Evolutionary conservation across 2,329 filamentous ascomycete species (phyloP), one percentile per base, ranked within the genome.

Genomic region (Ramularia collo-cygni): DNA sequence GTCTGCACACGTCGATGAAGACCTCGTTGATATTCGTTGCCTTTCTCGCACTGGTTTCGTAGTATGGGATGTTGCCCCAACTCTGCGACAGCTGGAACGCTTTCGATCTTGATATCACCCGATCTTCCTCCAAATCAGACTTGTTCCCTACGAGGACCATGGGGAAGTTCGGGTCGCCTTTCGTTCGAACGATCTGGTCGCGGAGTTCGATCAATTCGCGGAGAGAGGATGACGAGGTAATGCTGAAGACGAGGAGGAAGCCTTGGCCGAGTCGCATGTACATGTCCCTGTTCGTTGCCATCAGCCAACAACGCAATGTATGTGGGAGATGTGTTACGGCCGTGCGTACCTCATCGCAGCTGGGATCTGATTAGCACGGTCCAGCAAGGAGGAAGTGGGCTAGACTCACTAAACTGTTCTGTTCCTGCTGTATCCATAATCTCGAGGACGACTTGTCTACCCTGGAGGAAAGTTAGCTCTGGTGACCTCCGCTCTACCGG

Each of bases 261-360:
- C 88, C 87, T 66, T 94, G 86, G 40, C 87, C 87, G 28, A 87
- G 85, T 61, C 92, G 92, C 85, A 95, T 93, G 69, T 94, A 92
- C 32, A 90, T 72, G 60, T 92, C 85, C 59, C 85, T 52, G 36
- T 12, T 28, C 76, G 33, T 38, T 29, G 21, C 39, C 27, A 33
- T 24, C 21, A 24, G 21, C 21, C 10, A 6, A 6, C 21, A 24
- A n/a, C 10, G 6, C 21, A 24, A 24, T 24, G 10, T 24, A 24
- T 24, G 10, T 26, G 15, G 4, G 19, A 18, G 12, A 28, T 16
- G 8, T 32, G 31, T 35, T 17, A 8, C 24, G 19, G 28, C 29
- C 19, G 9, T 35, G n/a, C 29, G 28, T 50, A 53, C 36, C 41
- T 45, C 41, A 57, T 57, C 26, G 53, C 52, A 28, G 42, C 42